Base-by-base conservation (phyloP, 1,139 yeast species). In the Komagataea norvegica region DNA sequence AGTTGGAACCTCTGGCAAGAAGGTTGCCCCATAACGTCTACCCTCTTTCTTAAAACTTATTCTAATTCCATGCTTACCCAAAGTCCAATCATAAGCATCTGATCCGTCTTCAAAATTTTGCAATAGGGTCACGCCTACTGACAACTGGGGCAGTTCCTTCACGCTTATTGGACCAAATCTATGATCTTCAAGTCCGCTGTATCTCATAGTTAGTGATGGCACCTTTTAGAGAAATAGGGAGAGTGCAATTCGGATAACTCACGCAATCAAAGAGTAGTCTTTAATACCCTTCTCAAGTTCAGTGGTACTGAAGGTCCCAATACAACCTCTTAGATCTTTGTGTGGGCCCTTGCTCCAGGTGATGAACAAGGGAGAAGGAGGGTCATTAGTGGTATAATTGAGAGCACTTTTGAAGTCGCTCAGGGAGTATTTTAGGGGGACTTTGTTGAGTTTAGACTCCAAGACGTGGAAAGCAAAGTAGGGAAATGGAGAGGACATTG, bases 1-100 rank as follows among this genome's bases (percentile, higher is more conserved):
- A n/a, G 64, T 70, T 13, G 96, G 94, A 2, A 93, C 97, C 32
- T 79, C 83, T 0, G 98, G 98, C 33, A 93, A 61, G 49, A 87
- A 91, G 0, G 98, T 91, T 0, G 96, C 88, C 36, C 81, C 74
- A 43, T 65, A 65, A 8, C 53, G 42, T 19, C 58, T 49, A 18
- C 68, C 63, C 13, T 59, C 51, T 11, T 55, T 44, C 1, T 59
- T 56, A 44, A 86, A 70, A 20, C 62, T 59, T 15, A 88, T 74
- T 41, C 76, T 70, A 25, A 93, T 72, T 0, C 99, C 98, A 57
- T 91, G 93, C 18, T 55, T 56, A 0, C 98, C 98, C 34, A 91
- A 58, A 6, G 61, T 68, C 98, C 98, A 93, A 52, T 84, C 84
- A 38, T 68, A 59, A 6, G 78, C 69, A 39, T 71, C 68, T 0